These are phyloP conservation scores for Physcia stellaris DNA, from an alignment of 495 filamentous ascomycete species.

Conservation along the genomic window DNA sequence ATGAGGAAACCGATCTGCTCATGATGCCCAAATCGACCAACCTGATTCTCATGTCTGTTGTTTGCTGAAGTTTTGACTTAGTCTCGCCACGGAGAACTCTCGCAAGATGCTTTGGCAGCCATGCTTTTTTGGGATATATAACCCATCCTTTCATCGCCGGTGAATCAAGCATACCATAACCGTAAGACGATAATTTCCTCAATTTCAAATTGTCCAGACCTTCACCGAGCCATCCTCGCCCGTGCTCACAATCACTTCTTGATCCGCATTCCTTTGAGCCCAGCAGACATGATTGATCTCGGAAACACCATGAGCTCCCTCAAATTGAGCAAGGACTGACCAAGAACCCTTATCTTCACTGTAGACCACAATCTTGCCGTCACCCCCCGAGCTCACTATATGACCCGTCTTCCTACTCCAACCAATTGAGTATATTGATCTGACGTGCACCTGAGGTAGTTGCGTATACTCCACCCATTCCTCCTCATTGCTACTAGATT, in stretches of 20 bases:
- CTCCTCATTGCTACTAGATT: slow-evolving; percentile 59
- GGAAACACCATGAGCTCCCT: slow-evolving; percentile 73
- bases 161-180: no score
- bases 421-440: slow-evolving; percentile 63
- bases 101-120: no score
- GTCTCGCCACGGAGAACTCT: no score
- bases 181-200: no score
- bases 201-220: slow-evolving; percentile 44
- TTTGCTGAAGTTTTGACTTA: no score
- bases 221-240: slow-evolving; percentile 70
- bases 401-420: slow-evolving; percentile 68
- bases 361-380: slow-evolving; percentile 75
- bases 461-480: slow-evolving; percentile 61
- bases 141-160: no score
- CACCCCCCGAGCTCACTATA: slow-evolving; percentile 71
- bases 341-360: slow-evolving; percentile 43
- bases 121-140: no score
- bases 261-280: slow-evolving; percentile 26
- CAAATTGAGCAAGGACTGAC: slow-evolving; percentile 48
- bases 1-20: no score
- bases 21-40: no score
- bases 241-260: slow-evolving; percentile 67
- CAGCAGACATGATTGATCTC: slow-evolving; percentile 87
- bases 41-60: no score
- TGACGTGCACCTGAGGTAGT: slow-evolving; percentile 61